A percentile compares a stretch with the other conserved stretches of the same genome.
These are phyloP conservation scores for Penicillium ochrochloron DNA, from an alignment of 495 filamentous ascomycete genomes.

Conservation along the genomic window DNA sequence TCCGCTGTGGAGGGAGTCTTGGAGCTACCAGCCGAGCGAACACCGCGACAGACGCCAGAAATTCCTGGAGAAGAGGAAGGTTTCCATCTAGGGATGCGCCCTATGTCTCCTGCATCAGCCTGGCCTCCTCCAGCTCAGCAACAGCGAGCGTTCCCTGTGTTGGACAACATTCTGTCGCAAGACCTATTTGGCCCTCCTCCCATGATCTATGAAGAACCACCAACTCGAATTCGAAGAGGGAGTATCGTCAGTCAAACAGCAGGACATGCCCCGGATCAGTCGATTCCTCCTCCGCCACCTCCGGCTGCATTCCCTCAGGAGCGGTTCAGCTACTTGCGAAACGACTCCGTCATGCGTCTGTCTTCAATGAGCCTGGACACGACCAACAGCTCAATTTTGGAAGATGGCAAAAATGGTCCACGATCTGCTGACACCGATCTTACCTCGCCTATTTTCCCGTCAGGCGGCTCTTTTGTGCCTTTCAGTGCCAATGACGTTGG, in stretches of 20 bases:
- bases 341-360: conserved; percentile 45
- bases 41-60: conserved; percentile 49
- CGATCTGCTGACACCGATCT: conserved; percentile 37
- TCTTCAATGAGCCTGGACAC: conserved; percentile 54
- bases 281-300: conserved; percentile 52
- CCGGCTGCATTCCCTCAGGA: conserved; percentile 41
- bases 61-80: conserved; percentile 31
- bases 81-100: conserved; percentile 38
- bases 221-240: conserved; percentile 36
- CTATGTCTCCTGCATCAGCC: conserved; percentile 38
- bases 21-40: conserved; percentile 48
- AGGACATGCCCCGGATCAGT: conserved; percentile 44
- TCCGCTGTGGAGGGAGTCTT: conserved; percentile 48
- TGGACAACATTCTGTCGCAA: conserved; percentile 26
- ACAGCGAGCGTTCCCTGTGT: conserved; percentile 35
- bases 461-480: conserved; percentile 46
- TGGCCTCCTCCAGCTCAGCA: conserved; percentile 35
- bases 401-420: conserved; percentile 40
- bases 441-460: conserved; percentile 40
- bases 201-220: conserved; percentile 33
- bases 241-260: conserved; percentile 49
- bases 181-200: conserved; percentile 22
- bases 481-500: conserved; percentile 53
- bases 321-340: conserved; percentile 43
- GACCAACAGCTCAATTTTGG: conserved; percentile 55